Conservation (phyloP, 2,329 filamentous ascomycete genomes). For the Fusarium sp. region DNA sequence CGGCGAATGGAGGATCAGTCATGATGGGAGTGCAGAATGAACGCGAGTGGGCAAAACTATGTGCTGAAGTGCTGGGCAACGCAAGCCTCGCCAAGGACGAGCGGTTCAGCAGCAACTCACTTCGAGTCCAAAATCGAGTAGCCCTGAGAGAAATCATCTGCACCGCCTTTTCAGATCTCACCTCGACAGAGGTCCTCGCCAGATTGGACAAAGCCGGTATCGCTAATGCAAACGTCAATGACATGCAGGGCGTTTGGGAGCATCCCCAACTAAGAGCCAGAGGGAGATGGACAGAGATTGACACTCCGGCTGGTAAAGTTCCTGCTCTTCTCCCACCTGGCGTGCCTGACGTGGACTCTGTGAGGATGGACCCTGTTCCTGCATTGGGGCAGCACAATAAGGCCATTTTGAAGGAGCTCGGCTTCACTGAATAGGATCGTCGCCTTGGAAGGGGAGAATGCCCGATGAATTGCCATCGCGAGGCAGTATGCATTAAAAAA, state of each 20-base stretch:
- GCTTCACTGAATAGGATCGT: not conserved
- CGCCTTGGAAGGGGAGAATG: not conserved
- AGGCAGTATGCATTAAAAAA: no score
- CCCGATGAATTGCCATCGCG: no score
- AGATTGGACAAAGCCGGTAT: slow-evolving; percentile 60
- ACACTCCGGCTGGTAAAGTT: slow-evolving; percentile 58
- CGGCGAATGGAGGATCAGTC: slow-evolving; percentile 58
- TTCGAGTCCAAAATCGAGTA: slow-evolving; percentile 58
- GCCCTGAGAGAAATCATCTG: slow-evolving; percentile 58
- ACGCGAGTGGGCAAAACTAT: slow-evolving; percentile 64
- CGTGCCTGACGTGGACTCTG: slow-evolving; percentile 33
- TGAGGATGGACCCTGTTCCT: slow-evolving; percentile 58
- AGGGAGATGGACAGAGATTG: slow-evolving; percentile 61
- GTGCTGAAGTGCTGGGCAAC: slow-evolving; percentile 56
- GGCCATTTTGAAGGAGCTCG: not conserved
- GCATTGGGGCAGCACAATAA: slow-evolving; percentile 57
- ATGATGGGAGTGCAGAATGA: slow-evolving; percentile 70
- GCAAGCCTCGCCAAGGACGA: slow-evolving; percentile 54
- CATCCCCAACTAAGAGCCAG: slow-evolving; percentile 63
- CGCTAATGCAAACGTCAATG: slow-evolving; percentile 65
- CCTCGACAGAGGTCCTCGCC: slow-evolving; percentile 52
- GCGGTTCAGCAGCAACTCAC: slow-evolving; percentile 59
- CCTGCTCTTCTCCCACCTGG: slow-evolving; percentile 63
- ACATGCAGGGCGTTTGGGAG: slow-evolving; percentile 65
- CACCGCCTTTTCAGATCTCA: slow-evolving; percentile 51